These are phyloP conservation scores for Apiosordaria backusii DNA, from an alignment of 495 filamentous ascomycete genomes.

Conservation along the genomic window DNA sequence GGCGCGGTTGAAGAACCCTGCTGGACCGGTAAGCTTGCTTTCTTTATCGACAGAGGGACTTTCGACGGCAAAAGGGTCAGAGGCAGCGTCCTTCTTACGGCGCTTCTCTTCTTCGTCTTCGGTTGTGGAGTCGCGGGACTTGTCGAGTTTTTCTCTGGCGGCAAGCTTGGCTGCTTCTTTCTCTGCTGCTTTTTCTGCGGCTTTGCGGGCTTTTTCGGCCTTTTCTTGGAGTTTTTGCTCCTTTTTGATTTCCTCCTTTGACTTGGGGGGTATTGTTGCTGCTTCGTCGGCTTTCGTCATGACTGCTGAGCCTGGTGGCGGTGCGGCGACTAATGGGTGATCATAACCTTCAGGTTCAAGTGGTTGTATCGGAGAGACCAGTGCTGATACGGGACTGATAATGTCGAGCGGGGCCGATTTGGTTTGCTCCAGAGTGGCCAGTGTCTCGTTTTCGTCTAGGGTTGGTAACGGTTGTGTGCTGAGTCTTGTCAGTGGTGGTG, in stretches of 20 bases:
- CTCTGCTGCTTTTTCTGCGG: conserved; percentile 58
- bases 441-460: conserved; percentile 50
- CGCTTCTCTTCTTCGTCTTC: conserved; percentile 40
- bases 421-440: conserved; percentile 55
- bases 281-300: conserved; percentile 28
- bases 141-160: conserved; percentile 36
- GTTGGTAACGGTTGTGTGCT: conserved; percentile 38
- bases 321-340: conserved; percentile 29
- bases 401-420: conserved; percentile 55
- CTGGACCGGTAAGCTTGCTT: not conserved
- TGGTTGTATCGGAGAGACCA: conserved; percentile 19
- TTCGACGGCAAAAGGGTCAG: not conserved
- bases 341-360: conserved; percentile 28
- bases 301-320: conserved; percentile 30
- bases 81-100: conserved; percentile 32
- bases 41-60: conserved; percentile 5
- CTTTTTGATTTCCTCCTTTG: conserved; percentile 56
- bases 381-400: conserved; percentile 9
- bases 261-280: conserved; percentile 38
- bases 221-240: conserved; percentile 59
- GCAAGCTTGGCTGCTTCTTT: conserved; percentile 64
- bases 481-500: conserved; percentile 36
- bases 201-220: conserved; percentile 63
- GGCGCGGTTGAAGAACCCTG: conserved; percentile 38
- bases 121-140: conserved; percentile 34